phyloP scores from a whole-genome alignment of 352 stramenopile genomes.

The Halophytophthora batemanensis region DNA sequence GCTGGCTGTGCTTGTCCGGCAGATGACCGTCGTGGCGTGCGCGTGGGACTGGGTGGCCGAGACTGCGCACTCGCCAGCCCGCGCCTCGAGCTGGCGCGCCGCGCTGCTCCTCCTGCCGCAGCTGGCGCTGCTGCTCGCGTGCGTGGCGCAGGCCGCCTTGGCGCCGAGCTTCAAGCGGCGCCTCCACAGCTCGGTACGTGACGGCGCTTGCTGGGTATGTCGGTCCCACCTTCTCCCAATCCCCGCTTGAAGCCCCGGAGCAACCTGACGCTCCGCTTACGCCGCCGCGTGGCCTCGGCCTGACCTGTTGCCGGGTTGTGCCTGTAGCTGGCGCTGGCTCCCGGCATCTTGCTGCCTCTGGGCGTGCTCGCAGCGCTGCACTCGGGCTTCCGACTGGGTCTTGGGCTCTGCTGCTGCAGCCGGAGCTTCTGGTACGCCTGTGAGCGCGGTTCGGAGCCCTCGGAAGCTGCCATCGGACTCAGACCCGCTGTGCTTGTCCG shows the following conservation, averaged over 20 bases:
- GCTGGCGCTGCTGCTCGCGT: not conserved
- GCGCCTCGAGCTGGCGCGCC: not conserved
- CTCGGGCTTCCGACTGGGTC: slow-evolving; percentile 19
- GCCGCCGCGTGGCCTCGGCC: not conserved
- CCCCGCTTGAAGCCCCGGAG: not conserved
- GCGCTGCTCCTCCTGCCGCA: slow-evolving; percentile 1
- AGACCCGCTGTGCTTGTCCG: not conserved
- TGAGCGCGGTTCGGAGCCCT: too few relatives aligned
- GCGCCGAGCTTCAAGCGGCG: not conserved
- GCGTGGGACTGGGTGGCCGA: slow-evolving; percentile 19
- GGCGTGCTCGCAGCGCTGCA: slow-evolving; percentile 6
- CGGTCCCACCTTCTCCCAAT: not conserved
- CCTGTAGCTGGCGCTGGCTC: not conserved
- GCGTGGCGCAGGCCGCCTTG: not conserved
- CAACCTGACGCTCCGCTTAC: slow-evolving; percentile 2
- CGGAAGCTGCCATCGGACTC: not conserved
- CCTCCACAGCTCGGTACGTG: not conserved
- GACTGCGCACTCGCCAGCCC: not conserved
- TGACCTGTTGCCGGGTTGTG: not conserved
- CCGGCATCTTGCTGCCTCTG: slow-evolving; percentile 3
- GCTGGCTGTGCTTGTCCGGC: not conserved
- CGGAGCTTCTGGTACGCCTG: slow-evolving; percentile 21
- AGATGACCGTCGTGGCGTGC: slow-evolving; percentile 10
- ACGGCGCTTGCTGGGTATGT: not conserved
- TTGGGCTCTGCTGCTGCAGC: slow-evolving; percentile 26